Evolutionary conservation across 495 filamentous ascomycete genomes (phyloP).

Genomic region (Platismatia glauca): DNA sequence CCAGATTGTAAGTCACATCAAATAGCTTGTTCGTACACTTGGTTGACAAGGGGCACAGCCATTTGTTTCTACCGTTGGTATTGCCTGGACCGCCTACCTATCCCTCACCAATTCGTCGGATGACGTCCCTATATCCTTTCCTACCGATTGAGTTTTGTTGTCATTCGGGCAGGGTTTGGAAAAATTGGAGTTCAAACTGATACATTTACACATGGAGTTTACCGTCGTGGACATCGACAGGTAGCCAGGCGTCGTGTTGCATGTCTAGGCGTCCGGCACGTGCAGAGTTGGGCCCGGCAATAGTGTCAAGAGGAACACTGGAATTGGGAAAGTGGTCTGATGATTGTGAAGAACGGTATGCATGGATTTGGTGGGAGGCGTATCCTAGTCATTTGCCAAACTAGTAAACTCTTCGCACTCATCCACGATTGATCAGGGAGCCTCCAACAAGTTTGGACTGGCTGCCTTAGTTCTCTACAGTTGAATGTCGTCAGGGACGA

Average conservation of each 20-base stretch:
- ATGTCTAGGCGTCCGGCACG: not conserved
- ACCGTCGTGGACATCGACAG: not conserved
- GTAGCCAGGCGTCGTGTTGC: not conserved
- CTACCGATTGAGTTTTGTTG: not conserved
- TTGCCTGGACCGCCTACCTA: slow-evolving; percentile 98
- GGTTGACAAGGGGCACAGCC: slow-evolving; percentile 46
- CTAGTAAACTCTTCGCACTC: not conserved
- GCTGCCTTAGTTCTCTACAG: not conserved
- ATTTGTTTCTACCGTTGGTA: slow-evolving; percentile 92
- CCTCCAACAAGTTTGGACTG: not conserved
- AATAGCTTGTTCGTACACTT: not conserved
- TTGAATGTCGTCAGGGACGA: not conserved
- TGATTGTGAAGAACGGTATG: not conserved
- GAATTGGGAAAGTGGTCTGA: not conserved
- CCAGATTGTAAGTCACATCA: slow-evolving; percentile 67
- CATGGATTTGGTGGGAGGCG: not conserved
- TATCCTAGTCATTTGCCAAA: not conserved
- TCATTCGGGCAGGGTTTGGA: not conserved
- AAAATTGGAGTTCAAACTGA: not conserved
- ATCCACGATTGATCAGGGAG: not conserved
- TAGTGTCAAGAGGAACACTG: not conserved
- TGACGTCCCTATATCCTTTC: slow-evolving; percentile 31
- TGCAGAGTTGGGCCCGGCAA: not conserved
- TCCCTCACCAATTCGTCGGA: slow-evolving; percentile 88
- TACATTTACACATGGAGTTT: not conserved